Percentiles rank a stretch among this genome's conserved stretches.
Evolutionary conservation across 306 rosid genomes (phyloP).

Genomic region (Ammopiptanthus mongolicus): DNA sequence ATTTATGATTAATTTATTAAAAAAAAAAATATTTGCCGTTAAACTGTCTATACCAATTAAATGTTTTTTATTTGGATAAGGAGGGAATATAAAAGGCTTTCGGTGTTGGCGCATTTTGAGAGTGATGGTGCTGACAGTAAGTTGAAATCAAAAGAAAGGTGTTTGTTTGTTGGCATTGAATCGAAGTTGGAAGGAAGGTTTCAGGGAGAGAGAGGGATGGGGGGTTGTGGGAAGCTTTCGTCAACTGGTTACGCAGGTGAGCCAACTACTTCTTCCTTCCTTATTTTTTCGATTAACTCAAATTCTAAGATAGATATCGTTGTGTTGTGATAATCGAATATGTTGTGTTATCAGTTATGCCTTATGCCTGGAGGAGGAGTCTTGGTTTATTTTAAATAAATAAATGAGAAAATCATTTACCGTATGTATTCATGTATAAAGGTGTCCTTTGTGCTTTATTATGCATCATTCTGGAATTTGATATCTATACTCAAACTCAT

Average conservation of each 20-base stretch:
- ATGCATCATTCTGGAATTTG: neutral
- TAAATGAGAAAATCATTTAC: neutral
- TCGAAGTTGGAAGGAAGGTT: too few relatives aligned
- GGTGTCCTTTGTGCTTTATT: neutral
- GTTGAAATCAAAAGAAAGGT: neutral
- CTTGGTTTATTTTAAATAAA: neutral
- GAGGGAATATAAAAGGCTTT: neutral
- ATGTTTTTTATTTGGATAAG: too few relatives aligned
- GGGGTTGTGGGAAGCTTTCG: constrained; percentile 62
- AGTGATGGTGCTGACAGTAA: neutral
- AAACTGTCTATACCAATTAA: too few relatives aligned
- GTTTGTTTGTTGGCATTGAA: too few relatives aligned
- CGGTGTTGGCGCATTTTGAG: neutral
- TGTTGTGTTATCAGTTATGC: too few relatives aligned
- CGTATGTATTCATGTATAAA: neutral
- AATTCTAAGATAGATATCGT: too few relatives aligned
- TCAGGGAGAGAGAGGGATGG: neutral
- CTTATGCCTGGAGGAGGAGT: neutral
- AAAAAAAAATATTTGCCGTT: too few relatives aligned
- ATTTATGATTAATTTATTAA: too few relatives aligned
- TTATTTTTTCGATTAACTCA: too few relatives aligned
- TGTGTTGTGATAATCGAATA: too few relatives aligned
- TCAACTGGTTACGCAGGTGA: constrained; percentile 68
- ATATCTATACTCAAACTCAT: neutral
- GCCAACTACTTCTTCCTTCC: neutral